Percentiles rank a stretch among this genome's conserved stretches.
Evolutionary conservation across 2,329 filamentous ascomycete species (phyloP).

Genomic region (Bipolaris victoriae): DNA sequence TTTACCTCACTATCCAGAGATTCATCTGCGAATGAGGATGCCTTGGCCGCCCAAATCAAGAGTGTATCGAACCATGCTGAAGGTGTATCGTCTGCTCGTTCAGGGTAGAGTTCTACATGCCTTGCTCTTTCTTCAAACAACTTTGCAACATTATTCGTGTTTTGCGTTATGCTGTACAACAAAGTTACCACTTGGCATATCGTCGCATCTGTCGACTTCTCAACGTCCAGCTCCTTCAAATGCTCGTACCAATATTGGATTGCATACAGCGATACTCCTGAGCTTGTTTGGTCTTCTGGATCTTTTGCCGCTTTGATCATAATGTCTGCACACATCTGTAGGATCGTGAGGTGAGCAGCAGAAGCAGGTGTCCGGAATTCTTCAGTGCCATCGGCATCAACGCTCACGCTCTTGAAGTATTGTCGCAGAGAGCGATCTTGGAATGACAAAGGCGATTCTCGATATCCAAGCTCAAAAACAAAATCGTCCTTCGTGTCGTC

Average conservation of each 20-base stretch:
- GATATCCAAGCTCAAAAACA: slow-evolving; percentile 9
- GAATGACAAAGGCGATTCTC: slow-evolving; percentile 20
- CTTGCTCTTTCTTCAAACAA: neutral
- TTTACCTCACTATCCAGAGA: neutral
- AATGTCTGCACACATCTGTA: slow-evolving; percentile 17
- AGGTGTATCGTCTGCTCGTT: neutral
- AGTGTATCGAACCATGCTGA: slow-evolving; percentile 1
- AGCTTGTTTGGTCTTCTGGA: neutral
- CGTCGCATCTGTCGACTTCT: slow-evolving; percentile 10
- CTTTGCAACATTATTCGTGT: slow-evolving; percentile 1
- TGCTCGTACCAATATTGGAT: slow-evolving; percentile 26
- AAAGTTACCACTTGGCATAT: neutral
- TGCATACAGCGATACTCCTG: neutral
- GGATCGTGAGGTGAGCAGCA: slow-evolving; percentile 26
- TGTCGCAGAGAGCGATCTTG: slow-evolving; percentile 31
- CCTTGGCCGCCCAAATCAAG: neutral
- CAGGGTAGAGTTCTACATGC: neutral
- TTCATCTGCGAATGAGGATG: neutral
- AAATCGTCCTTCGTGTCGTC: slow-evolving; percentile 9
- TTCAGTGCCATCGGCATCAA: slow-evolving; percentile 18
- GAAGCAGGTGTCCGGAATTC: slow-evolving; percentile 12
- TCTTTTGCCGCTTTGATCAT: slow-evolving; percentile 8
- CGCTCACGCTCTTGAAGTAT: slow-evolving; percentile 26
- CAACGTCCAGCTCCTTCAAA: slow-evolving; percentile 8
- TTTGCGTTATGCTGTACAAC: slow-evolving; percentile 1